Percentiles rank a stretch among this genome's conserved stretches.
These are phyloP conservation scores for Pseudozyma flocculosa DNA, from an alignment of 1,284 basidiomycete genomes.

Conservation along the genomic window DNA sequence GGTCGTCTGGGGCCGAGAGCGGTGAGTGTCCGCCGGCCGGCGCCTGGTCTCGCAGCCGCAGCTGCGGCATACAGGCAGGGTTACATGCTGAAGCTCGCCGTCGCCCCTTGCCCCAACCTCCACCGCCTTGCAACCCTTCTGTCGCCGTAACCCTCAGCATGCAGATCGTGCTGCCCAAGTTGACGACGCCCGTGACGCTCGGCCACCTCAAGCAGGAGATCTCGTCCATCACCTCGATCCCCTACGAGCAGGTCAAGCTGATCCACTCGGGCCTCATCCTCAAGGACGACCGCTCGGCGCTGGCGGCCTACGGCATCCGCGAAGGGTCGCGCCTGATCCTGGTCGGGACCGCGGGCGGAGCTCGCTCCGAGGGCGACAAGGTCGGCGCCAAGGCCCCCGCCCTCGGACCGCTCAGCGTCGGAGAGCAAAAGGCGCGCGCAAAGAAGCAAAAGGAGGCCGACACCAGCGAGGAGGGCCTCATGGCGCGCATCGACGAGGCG, in stretches of 20 bases:
- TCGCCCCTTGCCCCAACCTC: too few species aligned
- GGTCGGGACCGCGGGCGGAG: slow-evolving; percentile 31
- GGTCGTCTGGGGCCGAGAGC: slow-evolving; percentile 47
- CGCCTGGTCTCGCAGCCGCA: too few species aligned
- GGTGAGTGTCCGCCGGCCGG: slow-evolving; percentile 14
- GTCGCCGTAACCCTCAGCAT: too few species aligned
- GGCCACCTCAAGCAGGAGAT: slow-evolving; percentile 47
- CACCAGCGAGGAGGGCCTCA: slow-evolving; percentile 33
- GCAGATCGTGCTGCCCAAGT: slow-evolving; percentile 32
- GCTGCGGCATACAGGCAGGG: not conserved
- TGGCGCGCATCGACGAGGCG: slow-evolving; percentile 41
- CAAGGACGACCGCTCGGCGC: slow-evolving; percentile 45
- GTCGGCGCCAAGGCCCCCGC: slow-evolving; percentile 23
- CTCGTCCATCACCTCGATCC: slow-evolving; percentile 41
- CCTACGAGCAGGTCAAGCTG: slow-evolving; percentile 44
- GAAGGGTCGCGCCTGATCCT: slow-evolving; percentile 49
- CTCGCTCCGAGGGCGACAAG: slow-evolving; percentile 20
- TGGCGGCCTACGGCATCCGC: slow-evolving; percentile 39
- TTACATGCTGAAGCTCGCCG: too few species aligned
- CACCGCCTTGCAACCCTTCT: too few species aligned
- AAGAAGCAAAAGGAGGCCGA: slow-evolving; percentile 25
- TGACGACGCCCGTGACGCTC: slow-evolving; percentile 31
- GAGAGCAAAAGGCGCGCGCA: slow-evolving; percentile 33
- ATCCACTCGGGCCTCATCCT: slow-evolving; percentile 47
- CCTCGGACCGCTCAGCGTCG: slow-evolving; percentile 13